phyloP scores from a whole-genome alignment of 345 rosid genomes.

The Hevea brasiliensis region DNA sequence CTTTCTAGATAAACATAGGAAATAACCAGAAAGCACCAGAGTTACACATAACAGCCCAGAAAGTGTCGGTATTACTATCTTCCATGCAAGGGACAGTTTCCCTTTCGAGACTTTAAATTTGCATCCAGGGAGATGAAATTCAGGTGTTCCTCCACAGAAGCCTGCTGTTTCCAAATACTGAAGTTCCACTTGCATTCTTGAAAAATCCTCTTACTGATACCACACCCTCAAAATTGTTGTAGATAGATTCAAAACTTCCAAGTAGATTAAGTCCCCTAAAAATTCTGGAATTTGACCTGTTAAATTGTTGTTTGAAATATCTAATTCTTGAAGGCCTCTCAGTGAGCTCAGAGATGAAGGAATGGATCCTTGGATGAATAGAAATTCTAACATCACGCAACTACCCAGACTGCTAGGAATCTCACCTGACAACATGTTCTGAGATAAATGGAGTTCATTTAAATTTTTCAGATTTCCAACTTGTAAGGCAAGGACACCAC shows the following conservation, averaged over 20 bases:
- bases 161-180: background rate
- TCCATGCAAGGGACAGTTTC: background rate
- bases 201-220: slow-evolving; percentile 15
- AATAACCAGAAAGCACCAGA: background rate
- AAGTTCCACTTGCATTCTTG: slow-evolving; percentile 7
- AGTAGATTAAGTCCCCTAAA: background rate
- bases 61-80: background rate
- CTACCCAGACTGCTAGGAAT: slow-evolving; percentile 14
- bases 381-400: slow-evolving; percentile 9
- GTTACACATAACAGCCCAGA: background rate
- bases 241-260: slow-evolving; percentile 16
- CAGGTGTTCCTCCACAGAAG: slow-evolving; percentile 17
- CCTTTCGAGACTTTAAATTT: background rate
- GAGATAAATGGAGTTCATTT: background rate
- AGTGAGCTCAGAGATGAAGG: slow-evolving; percentile 1
- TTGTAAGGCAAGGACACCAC: slow-evolving; percentile 10
- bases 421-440: slow-evolving; percentile 15
- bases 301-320: slow-evolving; percentile 11
- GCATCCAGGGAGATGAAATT: slow-evolving; percentile 8
- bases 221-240: slow-evolving; percentile 15
- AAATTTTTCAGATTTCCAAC: slow-evolving; percentile 8
- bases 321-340: slow-evolving; percentile 5
- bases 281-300: slow-evolving; percentile 8
- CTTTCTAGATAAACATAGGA: background rate
- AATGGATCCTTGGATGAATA: background rate